These are phyloP conservation scores for Cercospora citrullina DNA, from an alignment of 2,329 filamentous ascomycete genomes.

Conservation along the genomic window DNA sequence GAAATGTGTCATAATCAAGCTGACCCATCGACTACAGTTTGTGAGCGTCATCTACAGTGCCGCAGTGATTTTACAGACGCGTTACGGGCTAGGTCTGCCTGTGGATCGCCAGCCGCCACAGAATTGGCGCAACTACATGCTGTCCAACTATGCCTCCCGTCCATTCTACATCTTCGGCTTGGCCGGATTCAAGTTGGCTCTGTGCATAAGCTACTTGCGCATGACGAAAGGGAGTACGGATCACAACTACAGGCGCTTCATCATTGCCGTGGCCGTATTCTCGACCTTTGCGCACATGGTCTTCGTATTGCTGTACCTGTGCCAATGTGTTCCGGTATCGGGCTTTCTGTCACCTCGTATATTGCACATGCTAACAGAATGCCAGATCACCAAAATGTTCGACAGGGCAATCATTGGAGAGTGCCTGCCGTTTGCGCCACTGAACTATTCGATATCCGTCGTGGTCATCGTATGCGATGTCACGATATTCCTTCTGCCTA, in stretches of 20 bases:
- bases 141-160: constrained; percentile 22
- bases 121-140: constrained; percentile 13
- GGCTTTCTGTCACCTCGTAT: not conserved
- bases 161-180: constrained; percentile 25
- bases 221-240: constrained; percentile 23
- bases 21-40: constrained; percentile 7
- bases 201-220: constrained; percentile 25
- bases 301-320: constrained; percentile 19
- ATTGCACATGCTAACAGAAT: constrained; percentile 3
- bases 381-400: constrained; percentile 22
- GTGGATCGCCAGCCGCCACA: constrained; percentile 14
- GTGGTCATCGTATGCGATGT: constrained; percentile 23
- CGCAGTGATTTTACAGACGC: constrained; percentile 20
- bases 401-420: constrained; percentile 66
- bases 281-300: constrained; percentile 18
- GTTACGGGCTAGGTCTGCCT: constrained; percentile 20
- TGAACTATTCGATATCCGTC: constrained; percentile 73
- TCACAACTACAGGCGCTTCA: constrained; percentile 16
- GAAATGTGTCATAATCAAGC: not conserved
- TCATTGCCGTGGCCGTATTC: constrained; percentile 22
- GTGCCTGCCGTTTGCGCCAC: constrained; percentile 88
- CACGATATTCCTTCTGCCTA: constrained; percentile 23
- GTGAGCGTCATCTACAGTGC: constrained; percentile 21
- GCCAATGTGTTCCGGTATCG: constrained; percentile 23
- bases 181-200: constrained; percentile 24